Conservation (phyloP, 2,329 filamentous ascomycete genomes). For the Aspergillus intermedius region DNA sequence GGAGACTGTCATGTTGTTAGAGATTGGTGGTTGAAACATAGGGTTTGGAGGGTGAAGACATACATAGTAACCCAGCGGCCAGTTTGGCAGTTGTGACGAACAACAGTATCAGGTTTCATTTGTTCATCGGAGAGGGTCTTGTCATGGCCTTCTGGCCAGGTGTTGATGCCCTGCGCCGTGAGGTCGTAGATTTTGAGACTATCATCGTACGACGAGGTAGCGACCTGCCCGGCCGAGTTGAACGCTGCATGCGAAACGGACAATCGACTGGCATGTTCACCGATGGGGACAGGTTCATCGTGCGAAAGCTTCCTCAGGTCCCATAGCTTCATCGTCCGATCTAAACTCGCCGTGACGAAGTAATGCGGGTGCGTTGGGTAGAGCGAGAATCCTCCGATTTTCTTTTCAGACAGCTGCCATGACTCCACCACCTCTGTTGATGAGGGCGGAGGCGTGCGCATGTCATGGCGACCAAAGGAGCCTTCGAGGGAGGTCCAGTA, state of each 20-base stretch:
- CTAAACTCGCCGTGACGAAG: conserved; percentile 80
- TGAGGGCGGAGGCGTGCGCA: conserved; percentile 51
- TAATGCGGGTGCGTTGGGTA: conserved; percentile 75
- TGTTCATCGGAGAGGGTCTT: conserved; percentile 50
- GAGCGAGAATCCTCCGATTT: conserved; percentile 88
- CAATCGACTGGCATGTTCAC: conserved; percentile 72
- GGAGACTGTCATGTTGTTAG: conserved; percentile 42
- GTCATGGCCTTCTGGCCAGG: conserved; percentile 53
- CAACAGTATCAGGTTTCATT: conserved; percentile 62
- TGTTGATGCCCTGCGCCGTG: conserved; percentile 46
- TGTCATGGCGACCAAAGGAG: conserved; percentile 72
- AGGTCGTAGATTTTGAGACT: conserved; percentile 90
- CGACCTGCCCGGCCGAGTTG: conserved; percentile 76
- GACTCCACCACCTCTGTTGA: conserved; percentile 41
- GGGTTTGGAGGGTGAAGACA: conserved; percentile 25
- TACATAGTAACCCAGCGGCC: conserved; percentile 86
- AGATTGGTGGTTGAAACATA: background rate
- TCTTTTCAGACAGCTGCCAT: conserved; percentile 78
- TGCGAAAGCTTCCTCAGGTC: conserved; percentile 70
- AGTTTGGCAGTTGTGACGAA: conserved; percentile 91
- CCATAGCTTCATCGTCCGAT: conserved; percentile 87
- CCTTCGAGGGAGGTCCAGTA: conserved; percentile 86
- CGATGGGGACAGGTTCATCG: conserved; percentile 62
- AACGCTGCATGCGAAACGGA: conserved; percentile 92
- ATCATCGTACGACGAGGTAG: conserved; percentile 91